These are phyloP conservation scores for Chernovozyma aurita DNA, from an alignment of 1,139 yeast species.

Conservation along the genomic window DNA sequence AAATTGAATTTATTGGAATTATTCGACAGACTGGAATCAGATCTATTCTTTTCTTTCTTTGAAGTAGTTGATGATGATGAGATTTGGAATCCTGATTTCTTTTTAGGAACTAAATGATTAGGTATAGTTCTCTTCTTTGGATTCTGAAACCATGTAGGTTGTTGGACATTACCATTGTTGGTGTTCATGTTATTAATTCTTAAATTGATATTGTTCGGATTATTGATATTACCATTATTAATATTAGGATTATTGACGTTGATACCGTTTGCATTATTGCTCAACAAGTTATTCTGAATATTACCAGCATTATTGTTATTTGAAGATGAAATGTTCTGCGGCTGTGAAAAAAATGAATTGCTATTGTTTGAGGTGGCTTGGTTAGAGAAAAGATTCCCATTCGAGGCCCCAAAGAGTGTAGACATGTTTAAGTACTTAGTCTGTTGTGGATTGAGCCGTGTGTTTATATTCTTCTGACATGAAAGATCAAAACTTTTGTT, in stretches of 20 bases:
- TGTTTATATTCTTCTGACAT: not conserved
- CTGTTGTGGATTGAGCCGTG: not conserved
- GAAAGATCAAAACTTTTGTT: no score
- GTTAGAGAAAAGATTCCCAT: slow-evolving; percentile 1
- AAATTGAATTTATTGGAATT: slow-evolving; percentile 29
- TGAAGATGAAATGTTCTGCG: no score
- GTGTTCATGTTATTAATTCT: not conserved
- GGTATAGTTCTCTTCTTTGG: slow-evolving; percentile 59
- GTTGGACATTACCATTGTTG: slow-evolving; percentile 7
- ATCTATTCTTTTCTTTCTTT: slow-evolving; percentile 9
- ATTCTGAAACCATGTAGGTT: slow-evolving; percentile 52
- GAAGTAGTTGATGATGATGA: slow-evolving; percentile 14
- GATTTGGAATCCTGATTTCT: slow-evolving; percentile 41
- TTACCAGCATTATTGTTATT: no score
- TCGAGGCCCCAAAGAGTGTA: slow-evolving; percentile 4
- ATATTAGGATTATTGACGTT: no score
- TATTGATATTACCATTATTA: no score
- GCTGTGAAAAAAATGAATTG: slow-evolving; percentile 1
- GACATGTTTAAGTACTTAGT: slow-evolving; percentile 1
- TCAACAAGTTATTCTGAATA: no score
- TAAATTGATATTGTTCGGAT: not conserved
- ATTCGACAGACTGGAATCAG: slow-evolving; percentile 12
- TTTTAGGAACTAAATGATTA: slow-evolving; percentile 44
- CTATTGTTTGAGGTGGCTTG: not conserved
- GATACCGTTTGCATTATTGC: no score